Conservation (phyloP, 805 yeast species). For the Candida tammaniensis region DNA sequence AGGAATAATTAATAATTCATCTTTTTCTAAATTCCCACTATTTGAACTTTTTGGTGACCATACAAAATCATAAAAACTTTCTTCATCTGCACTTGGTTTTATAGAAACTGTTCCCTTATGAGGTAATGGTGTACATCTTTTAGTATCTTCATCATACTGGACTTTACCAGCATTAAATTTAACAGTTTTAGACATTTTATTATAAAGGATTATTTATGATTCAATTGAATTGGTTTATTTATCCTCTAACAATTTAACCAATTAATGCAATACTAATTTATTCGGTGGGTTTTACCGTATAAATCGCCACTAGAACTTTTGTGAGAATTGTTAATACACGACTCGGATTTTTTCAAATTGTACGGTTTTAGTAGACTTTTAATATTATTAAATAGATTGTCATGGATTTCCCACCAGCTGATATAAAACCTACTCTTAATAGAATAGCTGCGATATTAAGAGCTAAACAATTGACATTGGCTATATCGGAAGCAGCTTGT, state of each 20-base stretch:
- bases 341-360: no score
- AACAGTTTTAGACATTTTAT: conserved; percentile 24
- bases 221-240: no score
- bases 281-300: no score
- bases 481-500: conserved; percentile 86
- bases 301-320: conserved; percentile 1
- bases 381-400: no score
- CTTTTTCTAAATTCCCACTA: conserved; percentile 45
- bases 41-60: conserved; percentile 67
- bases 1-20: conserved; percentile 72
- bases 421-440: conserved; percentile 47
- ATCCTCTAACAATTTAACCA: no score
- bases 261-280: no score
- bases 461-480: conserved; percentile 58
- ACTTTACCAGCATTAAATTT: conserved; percentile 81
- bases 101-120: conserved; percentile 66
- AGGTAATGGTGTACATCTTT: conserved; percentile 66
- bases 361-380: not conserved
- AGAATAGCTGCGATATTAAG: conserved; percentile 58
- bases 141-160: conserved; percentile 56
- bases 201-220: no score
- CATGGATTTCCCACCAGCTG: conserved; percentile 59
- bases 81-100: conserved; percentile 64
- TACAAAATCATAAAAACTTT: conserved; percentile 62
- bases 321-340: not conserved